Conservation (phyloP, 768 basidiomycete genomes). For the Mycena vitilis region DNA sequence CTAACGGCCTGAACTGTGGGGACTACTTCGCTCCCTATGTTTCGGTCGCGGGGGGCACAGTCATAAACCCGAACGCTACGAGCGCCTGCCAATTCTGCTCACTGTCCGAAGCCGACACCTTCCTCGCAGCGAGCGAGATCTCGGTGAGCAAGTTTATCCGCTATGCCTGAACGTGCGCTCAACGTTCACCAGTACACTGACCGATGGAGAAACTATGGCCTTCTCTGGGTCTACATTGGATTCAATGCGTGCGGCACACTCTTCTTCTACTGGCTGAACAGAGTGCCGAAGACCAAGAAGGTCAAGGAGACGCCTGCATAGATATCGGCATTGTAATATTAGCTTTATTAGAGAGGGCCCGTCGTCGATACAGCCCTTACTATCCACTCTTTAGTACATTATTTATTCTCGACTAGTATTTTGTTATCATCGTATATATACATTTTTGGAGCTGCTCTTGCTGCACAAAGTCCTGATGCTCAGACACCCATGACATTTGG, state of each 20-base stretch:
- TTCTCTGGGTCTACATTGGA: constrained; percentile 58
- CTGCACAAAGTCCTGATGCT: no score
- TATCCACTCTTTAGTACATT: no score
- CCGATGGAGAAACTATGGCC: constrained; percentile 66
- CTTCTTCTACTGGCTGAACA: constrained; percentile 30
- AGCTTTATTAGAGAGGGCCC: no score
- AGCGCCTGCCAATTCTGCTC: constrained; percentile 71
- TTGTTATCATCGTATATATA: no score
- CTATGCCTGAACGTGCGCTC: constrained; percentile 55
- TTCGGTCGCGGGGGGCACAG: constrained; percentile 61
- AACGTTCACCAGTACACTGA: constrained; percentile 60
- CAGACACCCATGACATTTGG: no score
- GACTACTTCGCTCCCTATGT: constrained; percentile 66
- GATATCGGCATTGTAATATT: no score
- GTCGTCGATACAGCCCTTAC: no score
- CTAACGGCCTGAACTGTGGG: constrained; percentile 63
- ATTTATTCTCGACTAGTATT: no score
- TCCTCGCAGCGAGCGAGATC: constrained; percentile 62
- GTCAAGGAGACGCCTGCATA: constrained; percentile 15
- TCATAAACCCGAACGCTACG: constrained; percentile 65
- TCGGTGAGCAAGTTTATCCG: constrained; percentile 65
- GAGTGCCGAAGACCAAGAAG: constrained; percentile 35
- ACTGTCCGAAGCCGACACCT: constrained; percentile 68
- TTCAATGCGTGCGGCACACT: constrained; percentile 59
- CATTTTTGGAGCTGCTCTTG: no score